These are phyloP conservation scores for Lasiosphaeria miniovina DNA, from an alignment of 495 filamentous ascomycete genomes.

Conservation along the genomic window DNA sequence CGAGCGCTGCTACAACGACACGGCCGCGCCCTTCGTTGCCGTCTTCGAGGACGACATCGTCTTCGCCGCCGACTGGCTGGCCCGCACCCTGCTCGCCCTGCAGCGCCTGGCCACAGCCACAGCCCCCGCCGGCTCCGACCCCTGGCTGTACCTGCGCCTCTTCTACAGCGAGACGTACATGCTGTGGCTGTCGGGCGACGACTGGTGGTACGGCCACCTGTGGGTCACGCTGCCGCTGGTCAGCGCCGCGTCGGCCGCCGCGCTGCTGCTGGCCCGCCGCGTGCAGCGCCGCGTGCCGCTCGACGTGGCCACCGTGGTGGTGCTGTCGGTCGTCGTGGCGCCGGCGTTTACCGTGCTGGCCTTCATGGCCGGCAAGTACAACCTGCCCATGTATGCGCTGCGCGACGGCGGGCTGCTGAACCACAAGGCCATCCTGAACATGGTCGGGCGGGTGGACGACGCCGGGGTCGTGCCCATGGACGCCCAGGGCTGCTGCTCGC, in stretches of 20 bases:
- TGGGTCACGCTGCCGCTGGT: conserved; percentile 6
- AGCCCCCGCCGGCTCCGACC: conserved; percentile 22
- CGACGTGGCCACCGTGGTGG: conserved; percentile 35
- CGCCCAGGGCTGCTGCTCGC: conserved; percentile 41
- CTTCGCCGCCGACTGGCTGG: conserved; percentile 46
- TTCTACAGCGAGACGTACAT: conserved; percentile 44
- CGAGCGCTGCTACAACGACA: conserved; percentile 36
- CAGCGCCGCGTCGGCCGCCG: neutral
- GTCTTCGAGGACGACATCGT: conserved; percentile 52
- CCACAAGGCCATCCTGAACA: conserved; percentile 28
- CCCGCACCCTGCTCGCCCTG: conserved; percentile 39
- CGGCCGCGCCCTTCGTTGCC: conserved; percentile 40
- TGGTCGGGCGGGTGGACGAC: neutral
- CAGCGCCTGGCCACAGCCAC: conserved; percentile 27
- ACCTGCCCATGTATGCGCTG: conserved; percentile 27
- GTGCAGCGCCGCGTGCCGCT: conserved; percentile 19
- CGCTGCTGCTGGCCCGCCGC: conserved; percentile 1
- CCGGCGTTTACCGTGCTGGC: conserved; percentile 38
- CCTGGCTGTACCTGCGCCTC: conserved; percentile 49
- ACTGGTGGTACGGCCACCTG: conserved; percentile 15
- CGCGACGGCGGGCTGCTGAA: conserved; percentile 30
- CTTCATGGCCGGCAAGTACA: conserved; percentile 47
- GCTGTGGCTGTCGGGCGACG: conserved; percentile 7
- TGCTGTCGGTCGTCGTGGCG: conserved; percentile 36
- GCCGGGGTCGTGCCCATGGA: conserved; percentile 17